A percentile compares a stretch with the other conserved stretches of the same genome.
Evolutionary conservation across 169 alveolate species (phyloP).

Genomic region (Eimeria acervulina): DNA sequence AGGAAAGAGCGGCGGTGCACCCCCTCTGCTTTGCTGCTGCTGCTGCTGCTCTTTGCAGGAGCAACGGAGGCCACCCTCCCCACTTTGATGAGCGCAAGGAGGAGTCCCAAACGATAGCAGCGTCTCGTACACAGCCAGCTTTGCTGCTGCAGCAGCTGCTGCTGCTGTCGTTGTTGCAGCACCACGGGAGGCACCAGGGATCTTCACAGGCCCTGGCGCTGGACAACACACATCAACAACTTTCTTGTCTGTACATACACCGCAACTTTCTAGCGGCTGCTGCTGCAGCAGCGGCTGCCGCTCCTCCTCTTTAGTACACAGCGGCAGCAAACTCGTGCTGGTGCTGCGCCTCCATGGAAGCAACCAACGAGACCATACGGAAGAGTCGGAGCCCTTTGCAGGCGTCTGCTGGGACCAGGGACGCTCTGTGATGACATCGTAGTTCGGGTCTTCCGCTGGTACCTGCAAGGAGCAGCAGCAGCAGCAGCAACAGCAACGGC

Average conservation of each 20-base stretch:
- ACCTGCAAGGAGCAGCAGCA: constrained; percentile 40
- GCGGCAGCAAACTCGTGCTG: neutral
- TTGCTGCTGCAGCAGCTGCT: constrained; percentile 29
- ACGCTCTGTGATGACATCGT: constrained; percentile 26
- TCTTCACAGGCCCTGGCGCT: neutral
- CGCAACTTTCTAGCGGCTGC: neutral
- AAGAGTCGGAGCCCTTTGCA: neutral
- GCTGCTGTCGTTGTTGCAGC: neutral
- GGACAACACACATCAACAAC: neutral
- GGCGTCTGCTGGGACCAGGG: neutral
- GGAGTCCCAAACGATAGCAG: neutral
- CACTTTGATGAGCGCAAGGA: too few relatives aligned
- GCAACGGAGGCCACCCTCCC: too few relatives aligned
- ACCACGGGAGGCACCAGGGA: neutral
- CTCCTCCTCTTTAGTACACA: neutral
- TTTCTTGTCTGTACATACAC: neutral
- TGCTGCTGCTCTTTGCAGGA: too few relatives aligned
- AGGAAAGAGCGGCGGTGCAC: neutral
- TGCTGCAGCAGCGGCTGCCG: constrained; percentile 56
- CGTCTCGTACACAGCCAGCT: constrained; percentile 32
- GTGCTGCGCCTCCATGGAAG: neutral
- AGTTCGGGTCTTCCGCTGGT: constrained; percentile 57
- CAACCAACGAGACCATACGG: neutral
- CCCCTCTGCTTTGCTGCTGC: too few relatives aligned
- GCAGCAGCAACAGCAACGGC: neutral